These are phyloP conservation scores for Cicer chorassanicum DNA, from an alignment of 306 rosid genomes.

Conservation along the genomic window DNA sequence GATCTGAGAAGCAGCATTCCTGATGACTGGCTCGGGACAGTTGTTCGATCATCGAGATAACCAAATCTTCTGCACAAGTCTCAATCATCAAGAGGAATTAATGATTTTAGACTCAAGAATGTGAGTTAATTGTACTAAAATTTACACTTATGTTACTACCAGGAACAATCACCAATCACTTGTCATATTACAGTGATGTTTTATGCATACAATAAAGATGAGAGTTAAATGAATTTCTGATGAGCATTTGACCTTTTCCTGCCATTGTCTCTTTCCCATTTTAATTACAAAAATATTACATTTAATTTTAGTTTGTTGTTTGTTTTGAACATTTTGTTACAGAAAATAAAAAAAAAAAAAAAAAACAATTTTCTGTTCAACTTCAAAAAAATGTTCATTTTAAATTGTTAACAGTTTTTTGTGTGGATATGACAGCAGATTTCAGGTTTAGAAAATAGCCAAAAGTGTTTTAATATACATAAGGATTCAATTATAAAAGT, in stretches of 20 bases:
- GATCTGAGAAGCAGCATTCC: conserved; percentile 69
- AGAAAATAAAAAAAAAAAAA: neutral
- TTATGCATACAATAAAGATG: conserved; percentile 20
- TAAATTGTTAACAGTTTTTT: neutral
- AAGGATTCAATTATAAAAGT: too few relatives aligned
- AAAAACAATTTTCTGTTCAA: neutral
- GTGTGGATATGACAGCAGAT: neutral
- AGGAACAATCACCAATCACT: conserved; percentile 7
- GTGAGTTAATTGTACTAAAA: conserved; percentile 7
- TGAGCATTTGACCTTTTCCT: neutral
- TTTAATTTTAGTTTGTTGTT: neutral
- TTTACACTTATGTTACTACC: neutral
- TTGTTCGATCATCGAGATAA: conserved; percentile 60
- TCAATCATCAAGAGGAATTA: neutral
- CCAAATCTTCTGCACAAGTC: conserved; percentile 32
- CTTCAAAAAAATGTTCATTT: neutral
- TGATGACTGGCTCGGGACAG: conserved; percentile 87
- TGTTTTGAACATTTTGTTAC: neutral
- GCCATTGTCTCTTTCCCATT: neutral
- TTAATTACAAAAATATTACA: neutral
- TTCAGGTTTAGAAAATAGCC: too few relatives aligned
- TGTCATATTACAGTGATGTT: conserved; percentile 23
- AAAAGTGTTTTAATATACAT: too few relatives aligned
- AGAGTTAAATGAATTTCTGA: neutral
- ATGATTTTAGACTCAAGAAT: conserved; percentile 9